Percentiles rank a stretch among this genome's conserved stretches.
Evolutionary conservation across 2,329 filamentous ascomycete species (phyloP).

Genomic region (Fusarium hainanense): DNA sequence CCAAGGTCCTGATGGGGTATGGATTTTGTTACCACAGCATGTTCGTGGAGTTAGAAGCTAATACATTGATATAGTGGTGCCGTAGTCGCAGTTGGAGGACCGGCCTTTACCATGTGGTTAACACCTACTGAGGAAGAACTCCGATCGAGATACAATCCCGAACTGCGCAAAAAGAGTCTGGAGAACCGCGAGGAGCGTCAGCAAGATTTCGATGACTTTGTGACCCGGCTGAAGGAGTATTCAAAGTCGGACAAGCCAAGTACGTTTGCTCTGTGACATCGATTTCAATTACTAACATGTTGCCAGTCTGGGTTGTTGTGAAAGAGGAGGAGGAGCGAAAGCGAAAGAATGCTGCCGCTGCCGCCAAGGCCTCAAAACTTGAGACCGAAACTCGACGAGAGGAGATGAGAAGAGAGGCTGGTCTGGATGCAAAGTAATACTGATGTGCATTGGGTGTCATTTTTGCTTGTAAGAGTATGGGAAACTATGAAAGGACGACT

Average conservation of each 20-base stretch:
- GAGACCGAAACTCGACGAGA: constrained; percentile 59
- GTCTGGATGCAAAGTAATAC: constrained; percentile 53
- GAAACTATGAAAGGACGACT: constrained; percentile 10
- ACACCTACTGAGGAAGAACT: constrained; percentile 91
- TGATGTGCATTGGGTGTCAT: neutral
- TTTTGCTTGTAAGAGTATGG: constrained; percentile 42
- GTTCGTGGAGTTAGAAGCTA: constrained; percentile 13
- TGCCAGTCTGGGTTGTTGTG: constrained; percentile 63
- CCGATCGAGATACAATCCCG: constrained; percentile 91
- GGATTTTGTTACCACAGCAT: constrained; percentile 47
- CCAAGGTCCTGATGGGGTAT: constrained; percentile 79
- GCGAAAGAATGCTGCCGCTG: constrained; percentile 52
- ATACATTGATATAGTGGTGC: constrained; percentile 67
- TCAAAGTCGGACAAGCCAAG: constrained; percentile 92
- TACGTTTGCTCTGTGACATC: constrained; percentile 58
- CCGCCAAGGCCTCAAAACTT: constrained; percentile 52
- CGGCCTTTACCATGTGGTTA: constrained; percentile 82
- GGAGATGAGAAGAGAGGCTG: constrained; percentile 62
- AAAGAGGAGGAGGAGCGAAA: constrained; percentile 60
- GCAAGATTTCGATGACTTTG: constrained; percentile 91
- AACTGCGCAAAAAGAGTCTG: constrained; percentile 89
- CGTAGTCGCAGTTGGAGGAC: constrained; percentile 82
- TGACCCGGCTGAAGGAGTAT: constrained; percentile 84
- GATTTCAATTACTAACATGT: constrained; percentile 20
- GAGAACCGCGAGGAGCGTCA: constrained; percentile 80